A percentile compares a stretch with the other conserved stretches of the same genome.
phyloP scores from a whole-genome alignment of 1,284 basidiomycete genomes.

The Cutaneotrichosporon spelunceum region DNA sequence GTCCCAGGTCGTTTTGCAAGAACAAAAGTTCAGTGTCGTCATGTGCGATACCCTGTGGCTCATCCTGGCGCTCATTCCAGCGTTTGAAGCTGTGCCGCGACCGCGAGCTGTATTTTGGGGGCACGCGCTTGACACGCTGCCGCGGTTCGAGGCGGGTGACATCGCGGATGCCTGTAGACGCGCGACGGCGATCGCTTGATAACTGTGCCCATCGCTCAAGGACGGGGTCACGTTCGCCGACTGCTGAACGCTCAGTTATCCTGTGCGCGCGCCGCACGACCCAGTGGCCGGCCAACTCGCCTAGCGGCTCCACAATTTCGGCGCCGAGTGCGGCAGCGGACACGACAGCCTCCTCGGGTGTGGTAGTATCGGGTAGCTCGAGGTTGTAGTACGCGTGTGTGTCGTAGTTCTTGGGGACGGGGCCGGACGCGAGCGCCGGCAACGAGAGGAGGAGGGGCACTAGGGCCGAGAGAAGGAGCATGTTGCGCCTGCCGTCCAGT shows the following conservation, averaged over 20 bases:
- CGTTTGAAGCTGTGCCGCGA: constrained; percentile 7
- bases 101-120: neutral
- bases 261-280: constrained; percentile 61
- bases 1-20: constrained; percentile 57
- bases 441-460: constrained; percentile 25
- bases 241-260: neutral
- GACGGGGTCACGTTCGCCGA: constrained; percentile 55
- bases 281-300: constrained; percentile 80
- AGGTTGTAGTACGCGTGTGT: constrained; percentile 70
- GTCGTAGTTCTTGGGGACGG: constrained; percentile 56
- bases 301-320: constrained; percentile 82
- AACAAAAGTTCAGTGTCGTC: constrained; percentile 58
- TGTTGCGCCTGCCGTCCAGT: constrained; percentile 4
- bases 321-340: constrained; percentile 66
- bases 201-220: constrained; percentile 54
- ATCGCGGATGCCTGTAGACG: constrained; percentile 54
- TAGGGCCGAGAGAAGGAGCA: constrained; percentile 19
- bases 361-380: constrained; percentile 55
- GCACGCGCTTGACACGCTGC: constrained; percentile 22
- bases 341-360: constrained; percentile 52
- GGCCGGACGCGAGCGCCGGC: neutral
- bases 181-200: constrained; percentile 43
- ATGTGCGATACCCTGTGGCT: neutral
- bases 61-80: constrained; percentile 1
- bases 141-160: constrained; percentile 14